Percentiles rank a stretch among this genome's conserved stretches.
These are phyloP conservation scores for Amaranthus hypochondriacus DNA, from an alignment of 148 eudicot genomes.

Conservation along the genomic window DNA sequence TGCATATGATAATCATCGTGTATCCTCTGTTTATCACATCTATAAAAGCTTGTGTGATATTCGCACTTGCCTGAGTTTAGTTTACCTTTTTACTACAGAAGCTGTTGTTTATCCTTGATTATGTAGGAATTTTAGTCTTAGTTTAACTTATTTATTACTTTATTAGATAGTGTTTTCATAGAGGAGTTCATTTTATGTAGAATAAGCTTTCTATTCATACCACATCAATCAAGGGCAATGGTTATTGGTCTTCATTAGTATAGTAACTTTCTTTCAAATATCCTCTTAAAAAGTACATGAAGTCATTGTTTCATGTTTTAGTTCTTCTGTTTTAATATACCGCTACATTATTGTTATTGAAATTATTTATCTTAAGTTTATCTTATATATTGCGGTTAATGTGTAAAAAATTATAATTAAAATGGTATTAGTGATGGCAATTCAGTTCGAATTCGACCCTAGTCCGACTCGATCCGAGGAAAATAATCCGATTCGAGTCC, in stretches of 20 bases:
- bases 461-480: too few species aligned
- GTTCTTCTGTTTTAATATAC: not conserved
- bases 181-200: constrained; percentile 20
- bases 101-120: constrained; percentile 10
- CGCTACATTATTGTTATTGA: too few species aligned
- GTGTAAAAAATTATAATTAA: too few species aligned
- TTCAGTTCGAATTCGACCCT: too few species aligned
- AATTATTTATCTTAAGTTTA: too few species aligned
- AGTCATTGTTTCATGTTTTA: not conserved
- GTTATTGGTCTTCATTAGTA: constrained; percentile 8
- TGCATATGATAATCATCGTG: not conserved
- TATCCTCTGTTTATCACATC: constrained; percentile 6
- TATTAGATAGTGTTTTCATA: constrained; percentile 14
- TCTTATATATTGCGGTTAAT: too few species aligned
- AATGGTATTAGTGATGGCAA: too few species aligned
- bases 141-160: constrained; percentile 16
- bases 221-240: constrained; percentile 13
- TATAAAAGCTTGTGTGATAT: constrained; percentile 14
- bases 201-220: constrained; percentile 19
- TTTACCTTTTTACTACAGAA: constrained; percentile 3
- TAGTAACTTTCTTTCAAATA: not conserved
- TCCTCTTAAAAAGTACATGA: not conserved
- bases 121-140: constrained; percentile 27
- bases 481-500: too few species aligned
- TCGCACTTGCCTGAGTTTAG: not conserved